phyloP scores from a whole-genome alignment of 352 stramenopile species.

The Plasmopara viticola region DNA sequence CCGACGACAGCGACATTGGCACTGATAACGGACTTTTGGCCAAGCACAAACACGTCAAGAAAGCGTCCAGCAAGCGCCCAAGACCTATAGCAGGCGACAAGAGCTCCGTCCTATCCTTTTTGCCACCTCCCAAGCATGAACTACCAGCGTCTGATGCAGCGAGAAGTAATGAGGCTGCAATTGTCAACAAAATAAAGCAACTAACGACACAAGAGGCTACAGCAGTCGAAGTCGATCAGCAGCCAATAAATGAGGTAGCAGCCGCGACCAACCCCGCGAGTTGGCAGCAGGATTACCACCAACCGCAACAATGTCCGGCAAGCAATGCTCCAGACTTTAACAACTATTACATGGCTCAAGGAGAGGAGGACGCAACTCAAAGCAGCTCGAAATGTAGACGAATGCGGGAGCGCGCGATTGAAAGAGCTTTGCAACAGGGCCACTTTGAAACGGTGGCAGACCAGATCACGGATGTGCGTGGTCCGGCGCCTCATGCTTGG shows the following conservation, averaged over 20 bases:
- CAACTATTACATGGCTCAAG: slow-evolving; percentile 29
- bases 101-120: slow-evolving; percentile 41
- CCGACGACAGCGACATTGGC: slow-evolving; percentile 31
- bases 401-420: slow-evolving; percentile 59
- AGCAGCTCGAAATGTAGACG: slow-evolving; percentile 45
- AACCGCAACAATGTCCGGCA: slow-evolving; percentile 31
- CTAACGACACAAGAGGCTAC: neutral
- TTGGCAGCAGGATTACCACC: slow-evolving; percentile 37
- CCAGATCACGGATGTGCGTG: slow-evolving; percentile 64
- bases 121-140: slow-evolving; percentile 53
- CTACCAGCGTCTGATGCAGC: slow-evolving; percentile 7
- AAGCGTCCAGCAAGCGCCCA: slow-evolving; percentile 28
- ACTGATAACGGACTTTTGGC: slow-evolving; percentile 33
- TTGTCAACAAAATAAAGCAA: slow-evolving; percentile 11
- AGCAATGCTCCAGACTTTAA: slow-evolving; percentile 18
- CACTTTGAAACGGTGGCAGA: slow-evolving; percentile 53
- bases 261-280: slow-evolving; percentile 18
- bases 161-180: slow-evolving; percentile 2
- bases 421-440: slow-evolving; percentile 60
- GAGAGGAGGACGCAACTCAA: slow-evolving; percentile 22
- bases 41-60: slow-evolving; percentile 46
- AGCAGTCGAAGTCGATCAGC: slow-evolving; percentile 11
- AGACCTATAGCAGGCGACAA: slow-evolving; percentile 6
- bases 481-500: slow-evolving; percentile 42
- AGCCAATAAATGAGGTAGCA: slow-evolving; percentile 5